phyloP scores from a whole-genome alignment of 164 flowering plant species.

The Berberis thunbergii region DNA sequence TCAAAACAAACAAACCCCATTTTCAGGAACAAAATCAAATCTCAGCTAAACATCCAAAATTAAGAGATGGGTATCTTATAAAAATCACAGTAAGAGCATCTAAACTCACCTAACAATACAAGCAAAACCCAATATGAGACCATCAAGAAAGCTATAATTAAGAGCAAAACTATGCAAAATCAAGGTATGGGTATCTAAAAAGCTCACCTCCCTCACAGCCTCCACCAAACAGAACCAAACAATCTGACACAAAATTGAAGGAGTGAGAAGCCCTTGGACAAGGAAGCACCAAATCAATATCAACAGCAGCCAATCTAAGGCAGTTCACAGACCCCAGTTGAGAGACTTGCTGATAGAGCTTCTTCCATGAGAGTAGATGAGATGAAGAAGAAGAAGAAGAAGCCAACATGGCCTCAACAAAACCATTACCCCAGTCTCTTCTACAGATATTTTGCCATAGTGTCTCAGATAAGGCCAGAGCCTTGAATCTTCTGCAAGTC shows the following conservation, averaged over 20 bases:
- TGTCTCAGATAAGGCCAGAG: conserved; percentile 43
- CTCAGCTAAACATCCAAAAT: too few species aligned
- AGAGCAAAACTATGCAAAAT: conserved; percentile 5
- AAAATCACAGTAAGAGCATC: background rate
- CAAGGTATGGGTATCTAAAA: conserved; percentile 2
- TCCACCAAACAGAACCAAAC: conserved; percentile 85
- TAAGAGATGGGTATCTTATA: too few species aligned
- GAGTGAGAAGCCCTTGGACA: conserved; percentile 85
- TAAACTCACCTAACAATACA: background rate
- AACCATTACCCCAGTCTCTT: conserved; percentile 58
- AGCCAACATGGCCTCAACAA: conserved; percentile 46
- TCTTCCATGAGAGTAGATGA: conserved; percentile 42
- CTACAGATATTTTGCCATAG: conserved; percentile 75
- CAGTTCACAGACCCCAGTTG: conserved; percentile 47
- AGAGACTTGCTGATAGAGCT: conserved; percentile 46
- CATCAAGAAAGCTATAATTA: conserved; percentile 1
- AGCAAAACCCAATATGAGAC: background rate
- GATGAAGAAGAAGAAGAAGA: conserved; percentile 8
- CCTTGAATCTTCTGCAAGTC: conserved; percentile 62
- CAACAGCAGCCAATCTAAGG: conserved; percentile 27
- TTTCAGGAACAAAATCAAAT: too few species aligned
- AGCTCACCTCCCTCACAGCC: conserved; percentile 89
- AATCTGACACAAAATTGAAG: conserved; percentile 69
- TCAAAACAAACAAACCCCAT: too few species aligned
- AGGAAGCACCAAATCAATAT: conserved; percentile 23